A percentile compares a stretch with the other conserved stretches of the same genome.
Conservation (phyloP, 164 flowering plant genomes). For the Litsea cubeba region DNA sequence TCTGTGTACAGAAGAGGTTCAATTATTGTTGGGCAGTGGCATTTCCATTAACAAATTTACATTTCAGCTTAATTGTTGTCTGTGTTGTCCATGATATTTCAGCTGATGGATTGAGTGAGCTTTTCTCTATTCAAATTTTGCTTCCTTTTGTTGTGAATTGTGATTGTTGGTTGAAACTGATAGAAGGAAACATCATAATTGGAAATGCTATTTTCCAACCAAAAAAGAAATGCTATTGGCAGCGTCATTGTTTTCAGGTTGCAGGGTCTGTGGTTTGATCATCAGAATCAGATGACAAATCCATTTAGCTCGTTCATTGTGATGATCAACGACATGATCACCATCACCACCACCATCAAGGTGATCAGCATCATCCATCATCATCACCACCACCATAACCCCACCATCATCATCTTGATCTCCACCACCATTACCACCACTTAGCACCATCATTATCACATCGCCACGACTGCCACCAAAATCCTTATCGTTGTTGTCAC, state of each 20-base stretch:
- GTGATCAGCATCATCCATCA: too few species aligned
- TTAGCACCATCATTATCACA: too few species aligned
- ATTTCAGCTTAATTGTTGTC: background rate
- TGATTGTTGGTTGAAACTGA: background rate
- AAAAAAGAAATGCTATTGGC: background rate
- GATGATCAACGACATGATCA: too few species aligned
- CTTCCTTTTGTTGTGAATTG: background rate
- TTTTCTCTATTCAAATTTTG: background rate
- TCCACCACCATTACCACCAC: too few species aligned
- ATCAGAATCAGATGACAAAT: background rate
- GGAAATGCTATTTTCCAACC: background rate
- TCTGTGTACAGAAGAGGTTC: slow-evolving; percentile 2
- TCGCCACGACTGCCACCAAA: too few species aligned
- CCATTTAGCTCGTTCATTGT: background rate
- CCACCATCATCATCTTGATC: too few species aligned
- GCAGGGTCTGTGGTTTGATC: background rate
- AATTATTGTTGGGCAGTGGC: background rate
- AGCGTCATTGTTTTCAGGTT: too few species aligned
- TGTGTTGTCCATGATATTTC: background rate
- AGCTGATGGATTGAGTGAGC: background rate
- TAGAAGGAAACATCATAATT: background rate
- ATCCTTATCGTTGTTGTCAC: too few species aligned
- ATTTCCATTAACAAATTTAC: slow-evolving; percentile 7
- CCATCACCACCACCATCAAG: too few species aligned
- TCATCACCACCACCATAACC: too few species aligned